Conservation (phyloP, 2,329 filamentous ascomycete species). For the Trichoderma arundinaceum region DNA sequence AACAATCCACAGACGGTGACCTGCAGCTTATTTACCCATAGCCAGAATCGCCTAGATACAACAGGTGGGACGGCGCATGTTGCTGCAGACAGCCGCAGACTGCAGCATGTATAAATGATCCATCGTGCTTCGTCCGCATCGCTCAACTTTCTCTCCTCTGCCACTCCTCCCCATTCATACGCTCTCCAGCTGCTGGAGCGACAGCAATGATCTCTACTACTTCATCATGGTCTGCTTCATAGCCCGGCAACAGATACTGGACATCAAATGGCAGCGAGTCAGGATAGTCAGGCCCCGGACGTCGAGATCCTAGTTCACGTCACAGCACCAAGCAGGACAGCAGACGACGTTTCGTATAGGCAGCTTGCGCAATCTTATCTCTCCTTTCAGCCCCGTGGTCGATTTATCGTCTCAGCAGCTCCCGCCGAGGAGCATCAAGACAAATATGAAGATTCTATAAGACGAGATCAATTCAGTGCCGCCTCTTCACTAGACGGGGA, state of each 20-base stretch:
- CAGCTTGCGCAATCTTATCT: constrained; percentile 58
- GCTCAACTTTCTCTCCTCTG: not conserved
- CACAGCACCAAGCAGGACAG: constrained; percentile 54
- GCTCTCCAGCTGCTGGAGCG: not conserved
- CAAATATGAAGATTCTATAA: not conserved
- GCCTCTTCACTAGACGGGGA: constrained; percentile 30
- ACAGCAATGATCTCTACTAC: not conserved
- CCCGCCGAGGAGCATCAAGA: not conserved
- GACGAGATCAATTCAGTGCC: not conserved
- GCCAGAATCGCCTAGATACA: not conserved
- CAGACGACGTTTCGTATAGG: constrained; percentile 57
- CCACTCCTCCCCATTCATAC: not conserved
- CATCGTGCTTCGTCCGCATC: not conserved
- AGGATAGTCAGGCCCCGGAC: constrained; percentile 37
- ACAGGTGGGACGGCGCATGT: constrained; percentile 2
- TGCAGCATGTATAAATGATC: constrained; percentile 27
- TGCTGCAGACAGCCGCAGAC: not conserved
- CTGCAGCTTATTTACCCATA: not conserved
- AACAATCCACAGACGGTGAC: not conserved
- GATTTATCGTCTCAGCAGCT: not conserved
- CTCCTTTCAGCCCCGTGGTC: constrained; percentile 48
- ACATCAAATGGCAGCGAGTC: constrained; percentile 29
- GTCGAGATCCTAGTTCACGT: constrained; percentile 63
- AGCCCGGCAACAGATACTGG: not conserved
- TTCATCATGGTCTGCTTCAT: constrained; percentile 12